phyloP scores from a whole-genome alignment of 2,329 filamentous ascomycete species.

The Elsinoe fawcettii region DNA sequence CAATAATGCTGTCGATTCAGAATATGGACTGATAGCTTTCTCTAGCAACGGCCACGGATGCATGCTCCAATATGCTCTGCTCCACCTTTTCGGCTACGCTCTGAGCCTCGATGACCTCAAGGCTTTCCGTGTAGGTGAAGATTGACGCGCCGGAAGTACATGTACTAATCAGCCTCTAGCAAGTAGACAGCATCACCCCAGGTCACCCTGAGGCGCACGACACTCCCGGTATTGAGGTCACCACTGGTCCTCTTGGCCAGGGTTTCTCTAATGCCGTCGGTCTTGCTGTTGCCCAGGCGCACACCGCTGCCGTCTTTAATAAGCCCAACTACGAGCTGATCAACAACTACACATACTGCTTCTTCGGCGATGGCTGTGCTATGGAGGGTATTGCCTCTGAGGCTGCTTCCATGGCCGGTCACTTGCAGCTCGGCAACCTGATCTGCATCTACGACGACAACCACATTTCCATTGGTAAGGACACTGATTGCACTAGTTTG shows the following conservation, averaged over 20 bases:
- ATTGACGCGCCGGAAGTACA: slow-evolving; percentile 29
- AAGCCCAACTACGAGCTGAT: slow-evolving; percentile 85
- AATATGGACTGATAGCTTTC: slow-evolving; percentile 12
- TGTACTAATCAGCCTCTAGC: slow-evolving; percentile 44
- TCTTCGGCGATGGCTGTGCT: slow-evolving; percentile 96
- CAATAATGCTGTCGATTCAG: not conserved
- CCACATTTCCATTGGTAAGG: slow-evolving; percentile 74
- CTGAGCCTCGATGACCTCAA: slow-evolving; percentile 87
- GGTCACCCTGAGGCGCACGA: slow-evolving; percentile 96
- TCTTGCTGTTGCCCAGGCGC: slow-evolving; percentile 91
- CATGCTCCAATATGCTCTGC: slow-evolving; percentile 98
- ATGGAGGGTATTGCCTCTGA: slow-evolving; percentile 97
- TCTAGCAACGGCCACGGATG: slow-evolving; percentile 92
- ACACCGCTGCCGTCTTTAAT: slow-evolving; percentile 89
- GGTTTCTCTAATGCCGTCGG: slow-evolving; percentile 96
- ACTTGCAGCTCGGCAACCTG: slow-evolving; percentile 95
- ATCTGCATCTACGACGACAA: slow-evolving; percentile 98
- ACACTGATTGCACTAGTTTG: not conserved
- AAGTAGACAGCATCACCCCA: slow-evolving; percentile 74
- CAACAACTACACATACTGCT: slow-evolving; percentile 94
- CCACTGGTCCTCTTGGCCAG: slow-evolving; percentile 94
- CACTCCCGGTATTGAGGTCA: slow-evolving; percentile 94
- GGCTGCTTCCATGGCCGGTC: slow-evolving; percentile 84
- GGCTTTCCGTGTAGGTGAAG: slow-evolving; percentile 75
- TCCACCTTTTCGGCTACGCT: slow-evolving; percentile 91